Base-by-base conservation (phyloP, 2,329 filamentous ascomycete species). In the Alternaria gansuensis region DNA sequence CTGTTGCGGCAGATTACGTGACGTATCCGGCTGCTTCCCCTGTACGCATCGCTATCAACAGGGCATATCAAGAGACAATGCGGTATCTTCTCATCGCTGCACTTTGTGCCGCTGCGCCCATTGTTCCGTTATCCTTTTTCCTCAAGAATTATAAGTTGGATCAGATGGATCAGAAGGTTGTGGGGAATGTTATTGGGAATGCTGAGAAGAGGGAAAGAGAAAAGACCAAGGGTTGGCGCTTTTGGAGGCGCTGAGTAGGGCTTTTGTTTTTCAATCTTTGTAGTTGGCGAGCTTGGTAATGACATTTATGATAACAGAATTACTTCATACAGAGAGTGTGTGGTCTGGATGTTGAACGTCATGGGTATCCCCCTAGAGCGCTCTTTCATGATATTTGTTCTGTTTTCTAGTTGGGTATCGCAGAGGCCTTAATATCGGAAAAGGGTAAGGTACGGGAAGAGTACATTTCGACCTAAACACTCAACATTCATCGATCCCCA, bases 11-110 rank as follows among this genome's bases (percentile, higher is more conserved):
- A 7, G 60, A 72, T 23, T 72, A 72, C 6, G 61, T 45, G 3
- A 74, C 80, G 57, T 83, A 82, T 1, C 90, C 87, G 62, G 24
- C 81, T 0, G 87, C 87, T 7, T 84, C 81, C 4, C 81, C 83
- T 0, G 85, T 83, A 21, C 78, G 87, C 33, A 73, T 80, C 11
- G 88, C 87, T 1, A 89, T 90, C 70, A 85, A 87, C 58, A 81
- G 80, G 33, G 84, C 87, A 1, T 90, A 90, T 64, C 84, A 88
- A 69, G 86, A 89, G 74, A 87, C 86, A 3, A 88, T 88, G 84
- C 82, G 82, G 28, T 83, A 82, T 59, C 78, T 88, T 17, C 74
- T 88, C 43, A 82, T 82, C 10, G 78, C 86, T 49, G 85, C 85
- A 2, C 75, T 86, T 9, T 78, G 83, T 54, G 81, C 84, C 33